Conservation (phyloP, 208 protist species). For the Trypanosoma cruzi region DNA sequence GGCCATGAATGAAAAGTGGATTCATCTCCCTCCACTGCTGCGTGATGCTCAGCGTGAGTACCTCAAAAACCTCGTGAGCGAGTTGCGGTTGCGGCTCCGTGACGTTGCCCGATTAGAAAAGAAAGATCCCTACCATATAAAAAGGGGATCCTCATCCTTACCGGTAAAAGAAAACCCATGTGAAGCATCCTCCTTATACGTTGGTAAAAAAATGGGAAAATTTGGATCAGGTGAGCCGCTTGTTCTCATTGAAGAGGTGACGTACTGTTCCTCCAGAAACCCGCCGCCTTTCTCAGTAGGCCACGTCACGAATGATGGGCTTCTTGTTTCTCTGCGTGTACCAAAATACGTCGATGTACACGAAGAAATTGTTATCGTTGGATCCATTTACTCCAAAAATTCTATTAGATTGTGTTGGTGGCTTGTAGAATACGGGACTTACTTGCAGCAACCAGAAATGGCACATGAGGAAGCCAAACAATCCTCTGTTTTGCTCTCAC, state of each 20-base stretch:
- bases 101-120: not conserved
- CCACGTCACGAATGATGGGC: not conserved
- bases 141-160: not conserved
- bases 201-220: not conserved
- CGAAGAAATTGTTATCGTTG: slow-evolving; percentile 20
- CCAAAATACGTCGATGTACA: not conserved
- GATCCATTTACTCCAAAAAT: slow-evolving; percentile 1
- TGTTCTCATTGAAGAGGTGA: slow-evolving; percentile 13
- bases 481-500: not conserved
- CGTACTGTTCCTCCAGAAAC: slow-evolving; percentile 11
- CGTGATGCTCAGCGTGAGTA: slow-evolving; percentile 15
- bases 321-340: slow-evolving; percentile 9
- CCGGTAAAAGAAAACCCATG: not conserved
- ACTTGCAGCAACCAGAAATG: not conserved
- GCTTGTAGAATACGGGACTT: not conserved
- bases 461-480: not conserved
- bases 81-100: not conserved
- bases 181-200: no score
- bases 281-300: slow-evolving; percentile 7
- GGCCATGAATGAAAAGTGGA: slow-evolving; percentile 14
- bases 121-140: not conserved
- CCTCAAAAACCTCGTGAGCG: not conserved
- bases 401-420: slow-evolving; percentile 22
- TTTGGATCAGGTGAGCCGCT: not conserved
- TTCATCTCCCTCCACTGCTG: slow-evolving; percentile 6